Evolutionary conservation across 176 grass and related monocot species (phyloP).

Genomic region (Musa troglodytarum): DNA sequence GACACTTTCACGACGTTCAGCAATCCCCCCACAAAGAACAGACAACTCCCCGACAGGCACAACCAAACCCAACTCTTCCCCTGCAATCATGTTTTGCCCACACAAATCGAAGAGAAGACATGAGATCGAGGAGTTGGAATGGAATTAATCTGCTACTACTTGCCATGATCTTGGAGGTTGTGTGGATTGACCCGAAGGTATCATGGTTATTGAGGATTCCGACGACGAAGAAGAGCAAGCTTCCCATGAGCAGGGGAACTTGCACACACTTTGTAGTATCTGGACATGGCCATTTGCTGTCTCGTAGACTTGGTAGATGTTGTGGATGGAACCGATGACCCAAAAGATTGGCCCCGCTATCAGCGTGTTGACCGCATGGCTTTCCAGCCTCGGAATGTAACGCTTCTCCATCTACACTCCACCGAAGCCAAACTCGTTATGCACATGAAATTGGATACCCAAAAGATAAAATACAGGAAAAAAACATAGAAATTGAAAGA

Average conservation of each 20-base stretch:
- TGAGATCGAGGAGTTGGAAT: neutral
- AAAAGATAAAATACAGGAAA: too few relatives aligned
- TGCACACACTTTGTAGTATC: slow-evolving; percentile 82
- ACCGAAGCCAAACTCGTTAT: neutral
- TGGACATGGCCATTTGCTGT: slow-evolving; percentile 54
- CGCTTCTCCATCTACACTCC: slow-evolving; percentile 50
- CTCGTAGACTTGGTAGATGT: slow-evolving; percentile 71
- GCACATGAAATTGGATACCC: too few relatives aligned
- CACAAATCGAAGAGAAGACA: neutral
- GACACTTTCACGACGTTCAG: slow-evolving; percentile 84
- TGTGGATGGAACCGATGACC: slow-evolving; percentile 57
- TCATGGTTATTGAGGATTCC: slow-evolving; percentile 42
- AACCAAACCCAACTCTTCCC: slow-evolving; percentile 54
- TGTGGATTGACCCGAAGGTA: neutral
- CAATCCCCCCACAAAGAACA: slow-evolving; percentile 46
- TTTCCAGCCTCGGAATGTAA: slow-evolving; percentile 31
- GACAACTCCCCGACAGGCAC: slow-evolving; percentile 45
- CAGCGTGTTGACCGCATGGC: slow-evolving; percentile 56
- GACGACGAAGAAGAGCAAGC: slow-evolving; percentile 55
- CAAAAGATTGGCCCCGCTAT: slow-evolving; percentile 55
- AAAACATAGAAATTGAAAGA: too few relatives aligned
- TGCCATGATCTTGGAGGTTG: slow-evolving; percentile 29
- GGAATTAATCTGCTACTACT: neutral
- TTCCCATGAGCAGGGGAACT: slow-evolving; percentile 57
- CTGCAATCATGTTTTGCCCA: slow-evolving; percentile 24